These are phyloP conservation scores for Panus rudis DNA, from an alignment of 768 basidiomycete genomes.

Conservation along the genomic window DNA sequence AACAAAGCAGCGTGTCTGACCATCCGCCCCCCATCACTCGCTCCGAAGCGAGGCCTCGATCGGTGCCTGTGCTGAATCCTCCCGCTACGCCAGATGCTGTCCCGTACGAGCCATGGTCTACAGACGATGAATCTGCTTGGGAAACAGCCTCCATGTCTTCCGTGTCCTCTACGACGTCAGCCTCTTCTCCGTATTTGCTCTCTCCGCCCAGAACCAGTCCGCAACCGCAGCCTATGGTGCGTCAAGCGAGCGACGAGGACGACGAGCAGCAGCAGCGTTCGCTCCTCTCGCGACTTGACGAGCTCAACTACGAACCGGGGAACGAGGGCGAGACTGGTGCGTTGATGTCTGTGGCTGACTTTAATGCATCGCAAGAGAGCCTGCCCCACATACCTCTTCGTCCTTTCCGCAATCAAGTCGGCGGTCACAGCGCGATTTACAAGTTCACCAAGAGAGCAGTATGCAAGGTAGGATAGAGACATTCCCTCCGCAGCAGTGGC, in stretches of 20 bases:
- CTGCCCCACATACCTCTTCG: slow-evolving; percentile 87
- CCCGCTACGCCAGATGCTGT: slow-evolving; percentile 15
- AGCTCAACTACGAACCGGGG: slow-evolving; percentile 14
- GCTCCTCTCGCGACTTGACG: slow-evolving; percentile 14
- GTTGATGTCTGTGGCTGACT: slow-evolving; percentile 32
- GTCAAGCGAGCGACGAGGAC: slow-evolving; percentile 26
- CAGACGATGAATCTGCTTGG: slow-evolving; percentile 74
- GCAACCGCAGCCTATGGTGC: slow-evolving; percentile 23
- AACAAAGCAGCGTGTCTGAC: slow-evolving; percentile 4
- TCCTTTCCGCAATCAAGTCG: slow-evolving; percentile 97
- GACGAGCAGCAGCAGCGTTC: slow-evolving; percentile 21
- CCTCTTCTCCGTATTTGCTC: slow-evolving; percentile 29
- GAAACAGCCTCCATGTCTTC: slow-evolving; percentile 63
- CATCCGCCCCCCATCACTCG: not conserved
- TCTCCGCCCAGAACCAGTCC: slow-evolving; percentile 27
- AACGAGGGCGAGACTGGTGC: slow-evolving; percentile 15
- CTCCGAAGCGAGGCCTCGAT: too few relatives aligned
- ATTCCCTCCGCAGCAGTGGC: slow-evolving; percentile 4
- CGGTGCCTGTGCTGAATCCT: slow-evolving; percentile 5
- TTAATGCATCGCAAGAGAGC: slow-evolving; percentile 46
- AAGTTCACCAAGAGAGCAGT: slow-evolving; percentile 97
- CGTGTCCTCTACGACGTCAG: slow-evolving; percentile 52
- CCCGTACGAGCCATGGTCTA: slow-evolving; percentile 55
- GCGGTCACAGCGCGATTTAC: slow-evolving; percentile 95
- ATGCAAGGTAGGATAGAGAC: slow-evolving; percentile 88